phyloP scores from a whole-genome alignment of 352 stramenopile genomes.

The Elongisporangium anandrum region DNA sequence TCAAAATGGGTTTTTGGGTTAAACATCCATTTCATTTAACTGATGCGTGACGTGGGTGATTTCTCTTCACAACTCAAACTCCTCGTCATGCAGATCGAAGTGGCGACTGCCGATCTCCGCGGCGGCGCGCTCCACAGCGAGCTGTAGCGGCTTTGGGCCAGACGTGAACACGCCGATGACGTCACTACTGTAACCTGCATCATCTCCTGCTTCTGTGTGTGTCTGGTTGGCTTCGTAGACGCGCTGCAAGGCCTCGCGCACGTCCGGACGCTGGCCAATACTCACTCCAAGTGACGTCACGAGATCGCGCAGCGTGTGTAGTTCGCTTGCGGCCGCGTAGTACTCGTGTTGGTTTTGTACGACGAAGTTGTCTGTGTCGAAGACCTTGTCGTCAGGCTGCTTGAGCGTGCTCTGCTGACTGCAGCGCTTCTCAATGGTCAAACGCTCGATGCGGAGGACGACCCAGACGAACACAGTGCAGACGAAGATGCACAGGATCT shows the following conservation, averaged over 20 bases:
- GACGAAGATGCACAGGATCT: constrained; percentile 6
- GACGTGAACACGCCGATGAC: constrained; percentile 17
- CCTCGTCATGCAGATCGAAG: constrained; percentile 18
- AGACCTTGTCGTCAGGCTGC: background rate
- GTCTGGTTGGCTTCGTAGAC: constrained; percentile 1
- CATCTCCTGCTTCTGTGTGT: no score
- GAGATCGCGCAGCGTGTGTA: constrained; percentile 3
- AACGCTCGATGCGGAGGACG: background rate
- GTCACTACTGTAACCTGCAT: constrained; percentile 1
- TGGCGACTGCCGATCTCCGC: constrained; percentile 11
- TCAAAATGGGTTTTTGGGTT: background rate
- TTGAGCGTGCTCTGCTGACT: background rate
- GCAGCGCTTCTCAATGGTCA: constrained; percentile 1
- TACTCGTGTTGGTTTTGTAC: background rate
- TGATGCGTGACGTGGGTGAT: background rate
- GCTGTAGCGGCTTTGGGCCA: constrained; percentile 12
- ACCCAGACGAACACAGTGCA: constrained; percentile 2
- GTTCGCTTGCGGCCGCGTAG: background rate
- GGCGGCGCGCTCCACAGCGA: constrained; percentile 6
- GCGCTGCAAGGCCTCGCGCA: background rate
- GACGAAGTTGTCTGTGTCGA: background rate
- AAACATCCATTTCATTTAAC: background rate
- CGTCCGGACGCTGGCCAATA: constrained; percentile 3
- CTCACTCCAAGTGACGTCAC: constrained; percentile 1
- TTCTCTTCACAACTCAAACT: constrained; percentile 18